Percentiles rank a stretch among this genome's conserved stretches.
Evolutionary conservation across 2,329 filamentous ascomycete species (phyloP).

Genomic region (Alternaria novae-zelandiae): DNA sequence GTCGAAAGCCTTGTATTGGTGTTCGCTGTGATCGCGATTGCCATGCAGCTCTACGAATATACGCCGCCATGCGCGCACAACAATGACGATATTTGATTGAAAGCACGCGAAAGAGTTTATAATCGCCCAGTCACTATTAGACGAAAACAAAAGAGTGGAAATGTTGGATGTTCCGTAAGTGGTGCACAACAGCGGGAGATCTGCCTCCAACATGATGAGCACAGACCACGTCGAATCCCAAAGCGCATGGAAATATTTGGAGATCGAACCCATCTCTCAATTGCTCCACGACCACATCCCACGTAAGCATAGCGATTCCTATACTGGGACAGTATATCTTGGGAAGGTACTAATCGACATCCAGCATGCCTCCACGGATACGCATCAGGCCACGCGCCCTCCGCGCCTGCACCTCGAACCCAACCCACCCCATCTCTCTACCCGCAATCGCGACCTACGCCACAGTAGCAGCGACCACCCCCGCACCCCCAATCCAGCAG

Average conservation of each 20-base stretch:
- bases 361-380: slow-evolving; percentile 49
- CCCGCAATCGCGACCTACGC: slow-evolving; percentile 54
- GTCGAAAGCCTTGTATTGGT: slow-evolving; percentile 6
- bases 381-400: slow-evolving; percentile 41
- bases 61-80: slow-evolving; percentile 36
- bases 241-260: slow-evolving; percentile 38
- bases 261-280: slow-evolving; percentile 26
- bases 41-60: slow-evolving; percentile 28
- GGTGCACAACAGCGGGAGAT: slow-evolving; percentile 6
- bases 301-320: slow-evolving; percentile 26
- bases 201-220: slow-evolving; percentile 22
- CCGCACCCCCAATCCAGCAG: slow-evolving; percentile 60
- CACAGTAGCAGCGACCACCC: slow-evolving; percentile 58
- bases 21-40: slow-evolving; percentile 15
- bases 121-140: too few species aligned
- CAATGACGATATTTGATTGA: too few species aligned
- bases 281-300: slow-evolving; percentile 33
- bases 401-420: slow-evolving; percentile 32
- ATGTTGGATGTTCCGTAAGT: slow-evolving; percentile 7
- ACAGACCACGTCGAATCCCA: slow-evolving; percentile 30
- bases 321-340: background rate
- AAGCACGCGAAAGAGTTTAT: too few species aligned
- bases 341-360: slow-evolving; percentile 1
- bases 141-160: background rate
- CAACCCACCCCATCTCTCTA: slow-evolving; percentile 36